These are phyloP conservation scores for Pseudopyricularia javanii DNA, from an alignment of 2,329 filamentous ascomycete species.

Conservation along the genomic window DNA sequence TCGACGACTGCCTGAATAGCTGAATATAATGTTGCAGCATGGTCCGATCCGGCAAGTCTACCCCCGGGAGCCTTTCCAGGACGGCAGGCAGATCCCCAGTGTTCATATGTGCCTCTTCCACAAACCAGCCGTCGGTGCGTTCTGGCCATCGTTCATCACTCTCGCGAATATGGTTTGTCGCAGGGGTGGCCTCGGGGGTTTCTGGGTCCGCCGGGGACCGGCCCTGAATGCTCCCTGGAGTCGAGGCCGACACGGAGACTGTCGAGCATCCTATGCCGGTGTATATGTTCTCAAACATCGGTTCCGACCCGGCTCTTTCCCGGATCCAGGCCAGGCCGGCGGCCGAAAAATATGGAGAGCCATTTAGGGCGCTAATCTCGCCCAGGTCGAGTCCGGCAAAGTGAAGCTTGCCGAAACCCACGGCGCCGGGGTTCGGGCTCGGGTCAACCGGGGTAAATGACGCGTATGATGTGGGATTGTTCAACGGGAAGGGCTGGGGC, in stretches of 20 bases:
- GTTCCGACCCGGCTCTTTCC: constrained; percentile 26
- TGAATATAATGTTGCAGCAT: constrained; percentile 14
- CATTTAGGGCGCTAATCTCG: constrained; percentile 30
- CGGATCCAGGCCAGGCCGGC: constrained; percentile 35
- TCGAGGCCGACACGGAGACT: neutral
- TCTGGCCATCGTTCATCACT: constrained; percentile 10
- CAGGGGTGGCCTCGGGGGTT: neutral
- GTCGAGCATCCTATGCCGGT: neutral
- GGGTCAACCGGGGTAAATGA: neutral
- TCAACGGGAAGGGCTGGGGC: neutral
- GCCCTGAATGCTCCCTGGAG: neutral
- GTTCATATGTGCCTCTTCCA: neutral
- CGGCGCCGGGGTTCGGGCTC: neutral
- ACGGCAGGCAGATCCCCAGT: neutral
- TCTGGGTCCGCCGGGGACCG: neutral
- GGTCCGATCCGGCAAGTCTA: constrained; percentile 21
- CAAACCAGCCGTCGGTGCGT: neutral
- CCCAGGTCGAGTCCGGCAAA: constrained; percentile 34
- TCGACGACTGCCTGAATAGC: constrained; percentile 7
- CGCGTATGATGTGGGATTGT: neutral
- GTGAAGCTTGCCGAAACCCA: constrained; percentile 23
- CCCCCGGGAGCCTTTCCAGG: neutral
- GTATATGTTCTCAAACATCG: neutral
- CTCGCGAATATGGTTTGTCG: constrained; percentile 10
- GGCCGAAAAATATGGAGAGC: constrained; percentile 34